phyloP scores from a whole-genome alignment of 768 basidiomycete species.

The Pleurotus citrinopileatus region DNA sequence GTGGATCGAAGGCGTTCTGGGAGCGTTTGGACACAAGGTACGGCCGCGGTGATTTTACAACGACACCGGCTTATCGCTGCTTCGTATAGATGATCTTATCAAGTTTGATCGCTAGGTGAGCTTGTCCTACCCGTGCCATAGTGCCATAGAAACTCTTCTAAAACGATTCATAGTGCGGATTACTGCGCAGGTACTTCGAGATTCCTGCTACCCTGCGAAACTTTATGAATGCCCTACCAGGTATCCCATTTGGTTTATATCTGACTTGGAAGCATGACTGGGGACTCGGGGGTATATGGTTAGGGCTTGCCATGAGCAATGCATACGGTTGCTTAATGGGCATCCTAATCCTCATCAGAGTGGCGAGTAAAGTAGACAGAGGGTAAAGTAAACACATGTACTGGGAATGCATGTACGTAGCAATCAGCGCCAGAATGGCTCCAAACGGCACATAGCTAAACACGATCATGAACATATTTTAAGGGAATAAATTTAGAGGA shows the following conservation, averaged over 20 bases:
- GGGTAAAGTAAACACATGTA: neutral
- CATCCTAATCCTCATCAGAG: conserved; percentile 2
- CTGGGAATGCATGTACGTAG: too few relatives aligned
- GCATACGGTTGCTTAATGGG: conserved; percentile 1
- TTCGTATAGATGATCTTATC: neutral
- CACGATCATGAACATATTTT: neutral
- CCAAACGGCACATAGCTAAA: neutral
- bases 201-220: neutral
- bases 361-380: neutral
- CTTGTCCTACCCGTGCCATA: neutral
- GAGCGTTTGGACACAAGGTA: conserved; percentile 1
- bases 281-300: conserved; percentile 11
- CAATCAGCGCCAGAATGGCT: too few relatives aligned
- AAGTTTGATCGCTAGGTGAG: conserved; percentile 7
- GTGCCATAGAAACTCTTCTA: neutral
- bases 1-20: conserved; percentile 9
- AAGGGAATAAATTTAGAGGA: neutral
- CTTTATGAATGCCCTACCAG: neutral
- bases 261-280: conserved; percentile 3
- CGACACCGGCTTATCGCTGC: neutral
- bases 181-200: neutral
- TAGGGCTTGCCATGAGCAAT: conserved; percentile 6
- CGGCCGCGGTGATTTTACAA: neutral
- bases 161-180: neutral
- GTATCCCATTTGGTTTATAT: conserved; percentile 10